These are phyloP conservation scores for Nannizzia gypsea DNA, from an alignment of 2,329 filamentous ascomycete genomes.

Conservation along the genomic window DNA sequence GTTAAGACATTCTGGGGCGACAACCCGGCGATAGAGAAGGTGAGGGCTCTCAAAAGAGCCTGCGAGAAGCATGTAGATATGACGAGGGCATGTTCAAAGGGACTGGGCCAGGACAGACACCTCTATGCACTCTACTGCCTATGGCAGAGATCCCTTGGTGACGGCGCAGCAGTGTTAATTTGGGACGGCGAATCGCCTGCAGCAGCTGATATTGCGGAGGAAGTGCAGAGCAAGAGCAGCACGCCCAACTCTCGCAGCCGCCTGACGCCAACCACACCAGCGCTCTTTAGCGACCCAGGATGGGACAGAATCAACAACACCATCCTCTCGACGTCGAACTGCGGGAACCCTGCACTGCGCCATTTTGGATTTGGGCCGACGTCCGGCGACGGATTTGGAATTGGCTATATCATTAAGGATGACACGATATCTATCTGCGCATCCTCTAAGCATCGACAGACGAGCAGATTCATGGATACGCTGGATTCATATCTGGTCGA, in stretches of 20 bases:
- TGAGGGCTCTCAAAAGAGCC: slow-evolving; percentile 72
- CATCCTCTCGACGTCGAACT: slow-evolving; percentile 94
- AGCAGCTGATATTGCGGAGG: slow-evolving; percentile 31
- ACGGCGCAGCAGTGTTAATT: slow-evolving; percentile 45
- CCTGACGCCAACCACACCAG: slow-evolving; percentile 46
- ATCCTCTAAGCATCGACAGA: slow-evolving; percentile 87
- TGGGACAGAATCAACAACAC: slow-evolving; percentile 96
- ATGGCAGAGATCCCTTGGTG: slow-evolving; percentile 82
- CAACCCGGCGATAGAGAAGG: slow-evolving; percentile 67
- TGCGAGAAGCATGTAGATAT: slow-evolving; percentile 69
- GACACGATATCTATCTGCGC: slow-evolving; percentile 84
- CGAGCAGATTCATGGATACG: slow-evolving; percentile 75
- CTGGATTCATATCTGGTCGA: slow-evolving; percentile 85
- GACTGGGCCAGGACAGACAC: slow-evolving; percentile 81
- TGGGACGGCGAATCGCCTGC: slow-evolving; percentile 56
- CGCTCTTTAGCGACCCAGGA: slow-evolving; percentile 73
- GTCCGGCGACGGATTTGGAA: slow-evolving; percentile 86
- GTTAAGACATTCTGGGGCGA: slow-evolving; percentile 93
- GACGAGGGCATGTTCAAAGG: slow-evolving; percentile 79
- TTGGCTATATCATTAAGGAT: slow-evolving; percentile 98
- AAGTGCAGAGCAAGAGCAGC: not conserved
- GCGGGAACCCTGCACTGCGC: slow-evolving; percentile 84
- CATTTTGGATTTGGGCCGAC: slow-evolving; percentile 97
- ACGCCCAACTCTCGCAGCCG: slow-evolving; percentile 15
- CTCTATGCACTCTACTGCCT: slow-evolving; percentile 88